Evolutionary conservation across 352 stramenopile genomes (phyloP).

Genomic region (Phytophthora boehmeriae): DNA sequence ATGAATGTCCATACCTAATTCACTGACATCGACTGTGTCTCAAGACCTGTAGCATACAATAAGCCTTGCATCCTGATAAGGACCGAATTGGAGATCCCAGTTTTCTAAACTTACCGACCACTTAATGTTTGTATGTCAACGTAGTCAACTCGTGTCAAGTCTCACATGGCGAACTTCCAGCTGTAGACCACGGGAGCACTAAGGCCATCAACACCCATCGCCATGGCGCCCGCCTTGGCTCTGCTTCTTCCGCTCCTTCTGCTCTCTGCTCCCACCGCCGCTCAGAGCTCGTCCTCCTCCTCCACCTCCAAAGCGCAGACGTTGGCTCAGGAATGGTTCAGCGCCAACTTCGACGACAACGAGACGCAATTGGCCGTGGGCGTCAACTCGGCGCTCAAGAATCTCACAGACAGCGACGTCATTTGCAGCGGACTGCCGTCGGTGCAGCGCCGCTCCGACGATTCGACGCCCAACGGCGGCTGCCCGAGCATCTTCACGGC

Average conservation of each 20-base stretch:
- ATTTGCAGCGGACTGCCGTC: slow-evolving; percentile 31
- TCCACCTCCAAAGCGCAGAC: slow-evolving; percentile 16
- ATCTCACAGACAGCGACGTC: slow-evolving; percentile 25
- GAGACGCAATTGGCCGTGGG: slow-evolving; percentile 39
- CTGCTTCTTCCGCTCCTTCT: background rate
- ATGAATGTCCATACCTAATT: too few relatives aligned
- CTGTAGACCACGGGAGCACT: too few relatives aligned
- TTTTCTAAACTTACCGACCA: too few relatives aligned
- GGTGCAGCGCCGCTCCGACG: slow-evolving; percentile 23
- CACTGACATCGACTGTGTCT: too few relatives aligned
- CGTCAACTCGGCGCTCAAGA: slow-evolving; percentile 32
- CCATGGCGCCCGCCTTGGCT: background rate
- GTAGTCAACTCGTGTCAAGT: too few relatives aligned
- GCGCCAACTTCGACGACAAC: slow-evolving; percentile 31
- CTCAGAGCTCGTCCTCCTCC: slow-evolving; percentile 21
- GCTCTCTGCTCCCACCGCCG: background rate
- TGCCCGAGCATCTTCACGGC: slow-evolving; percentile 33
- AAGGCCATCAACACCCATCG: too few relatives aligned
- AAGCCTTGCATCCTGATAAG: too few relatives aligned
- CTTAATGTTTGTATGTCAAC: too few relatives aligned
- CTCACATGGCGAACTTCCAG: too few relatives aligned
- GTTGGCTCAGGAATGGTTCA: slow-evolving; percentile 37
- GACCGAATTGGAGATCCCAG: too few relatives aligned
- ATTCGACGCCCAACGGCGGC: slow-evolving; percentile 28
- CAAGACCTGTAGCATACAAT: too few relatives aligned